Evolutionary conservation across 257 asterid genomes (phyloP), one percentile per base, ranked within the genome.

Genomic region (Sherardia arvensis): DNA sequence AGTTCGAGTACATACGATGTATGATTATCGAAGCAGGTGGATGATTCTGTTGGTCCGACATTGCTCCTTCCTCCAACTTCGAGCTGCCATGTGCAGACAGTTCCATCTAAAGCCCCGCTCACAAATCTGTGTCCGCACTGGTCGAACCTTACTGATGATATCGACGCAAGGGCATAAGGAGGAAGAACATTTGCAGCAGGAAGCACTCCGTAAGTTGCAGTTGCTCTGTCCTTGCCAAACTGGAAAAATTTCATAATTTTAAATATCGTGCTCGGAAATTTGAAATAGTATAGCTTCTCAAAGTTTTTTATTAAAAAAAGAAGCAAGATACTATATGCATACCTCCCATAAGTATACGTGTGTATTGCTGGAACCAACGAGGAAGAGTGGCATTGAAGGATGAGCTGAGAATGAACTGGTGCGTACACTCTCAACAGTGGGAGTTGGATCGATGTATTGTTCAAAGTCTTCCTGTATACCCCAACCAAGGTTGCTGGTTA

Each of bases 21-120:
- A 69, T 87, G 83, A 76, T 85, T 87, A 81, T 84, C 89, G 67
- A 93, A 93, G 88, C 99, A 93, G 73, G 76, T 73, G 66, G 96
- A 77, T 59, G 94, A 85, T 75, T 90, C 97, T 60, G 94, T 87
- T 66, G 99, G 99, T 75, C 55, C 86, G 73, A 90, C 72, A 66
- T 85, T 87, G 76, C 91, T 90, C 82, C 88, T 81, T 70, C 99
- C 97, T 74, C 99, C 99, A 63, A 92, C 99, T 83, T 93, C 99
- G 74, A 93, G 85, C 79, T 93, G 96, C 99, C 99, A 93, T 21
- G 99, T 84, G 78, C 94, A 84, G 30, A 87, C 95, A 64, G 94
- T 93, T 81, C 99, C 99, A 78, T 93, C 96, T 74, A 77, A 79
- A 73, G 97, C 96, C 53, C 85, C 94, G 75, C 96, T 90, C 62